phyloP scores from a whole-genome alignment of 768 basidiomycete genomes.

The Pisolithus sp. region DNA sequence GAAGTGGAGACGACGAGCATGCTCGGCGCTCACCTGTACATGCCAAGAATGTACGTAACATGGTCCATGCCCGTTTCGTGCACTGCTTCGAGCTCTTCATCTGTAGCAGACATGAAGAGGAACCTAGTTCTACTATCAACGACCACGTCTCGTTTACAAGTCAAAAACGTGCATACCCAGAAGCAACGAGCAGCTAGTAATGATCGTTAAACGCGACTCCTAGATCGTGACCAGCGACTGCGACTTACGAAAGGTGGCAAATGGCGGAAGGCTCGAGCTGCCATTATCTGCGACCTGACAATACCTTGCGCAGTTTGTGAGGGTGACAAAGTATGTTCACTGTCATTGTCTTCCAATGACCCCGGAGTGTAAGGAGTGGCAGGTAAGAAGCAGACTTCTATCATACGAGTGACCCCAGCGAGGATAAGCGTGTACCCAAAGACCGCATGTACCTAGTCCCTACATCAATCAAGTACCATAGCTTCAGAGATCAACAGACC shows the following conservation, averaged over 20 bases:
- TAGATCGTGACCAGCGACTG: background rate
- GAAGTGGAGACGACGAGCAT: background rate
- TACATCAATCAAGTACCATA: background rate
- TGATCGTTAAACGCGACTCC: constrained; percentile 3
- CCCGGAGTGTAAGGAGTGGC: constrained; percentile 26
- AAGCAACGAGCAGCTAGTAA: constrained; percentile 57
- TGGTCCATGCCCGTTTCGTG: constrained; percentile 79
- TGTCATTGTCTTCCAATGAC: constrained; percentile 43
- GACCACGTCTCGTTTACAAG: background rate
- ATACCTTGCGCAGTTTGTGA: constrained; percentile 11
- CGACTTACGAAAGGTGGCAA: constrained; percentile 79
- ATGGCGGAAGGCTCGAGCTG: constrained; percentile 68
- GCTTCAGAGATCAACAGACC: background rate
- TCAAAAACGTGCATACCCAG: constrained; percentile 45
- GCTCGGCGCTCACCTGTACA: constrained; percentile 55
- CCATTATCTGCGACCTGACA: constrained; percentile 25
- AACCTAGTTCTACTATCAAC: constrained; percentile 37
- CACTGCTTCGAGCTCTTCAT: constrained; percentile 76
- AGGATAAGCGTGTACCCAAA: constrained; percentile 86
- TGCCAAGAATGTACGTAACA: constrained; percentile 81
- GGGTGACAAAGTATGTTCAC: constrained; percentile 62
- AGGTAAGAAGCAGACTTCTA: constrained; percentile 79
- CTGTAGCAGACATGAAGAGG: constrained; percentile 89
- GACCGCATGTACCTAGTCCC: constrained; percentile 61
- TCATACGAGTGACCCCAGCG: constrained; percentile 71